Evolutionary conservation across 2,329 filamentous ascomycete species (phyloP), one percentile per base, ranked within the genome.

Genomic region (Chrysosphaeria jannelii): DNA sequence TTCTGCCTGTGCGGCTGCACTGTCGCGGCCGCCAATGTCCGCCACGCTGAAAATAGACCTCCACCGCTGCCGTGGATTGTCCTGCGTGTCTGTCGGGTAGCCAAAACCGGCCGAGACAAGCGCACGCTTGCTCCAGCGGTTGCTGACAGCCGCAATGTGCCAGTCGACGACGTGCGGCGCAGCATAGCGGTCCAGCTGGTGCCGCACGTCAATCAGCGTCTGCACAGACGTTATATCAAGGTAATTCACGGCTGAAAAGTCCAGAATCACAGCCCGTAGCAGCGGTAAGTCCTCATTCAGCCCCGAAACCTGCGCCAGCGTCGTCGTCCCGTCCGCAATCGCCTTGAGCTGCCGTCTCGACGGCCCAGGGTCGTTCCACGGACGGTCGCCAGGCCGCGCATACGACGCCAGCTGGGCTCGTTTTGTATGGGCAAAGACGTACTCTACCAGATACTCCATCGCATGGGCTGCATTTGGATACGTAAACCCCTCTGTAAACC

Each of bases 11-110:
- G 61, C 61, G 1, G 69, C 68, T 0, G 71, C 71, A 4, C 67
- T 74, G 25, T 63, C 46, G 4, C 51, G 48, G 11, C 76, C 69
- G 30, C 75, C 41, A 31, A 88, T 64, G 38, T 90, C 76, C 3
- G 81, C 75, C 12, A 93, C 76, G 37, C 64, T 78, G 51, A 90
- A 93, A 32, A 93, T 78, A n/a, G 78, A 74, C 40, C 75, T 79
- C 81, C 79, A 93, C 28, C 72, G 59, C 30, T 60, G 53, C 34
- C 59, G 57, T 5, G 51, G 42, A 2, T 47, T 52, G 28, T 49
- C 53, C 26, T 43, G 47, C 5, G 40, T 41, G 9, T 49, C 50
- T 1, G 63, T 61, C 3, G 76, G 78, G 25, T 43, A 50, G 0
- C 59, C 59, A 28, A 65, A 65, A 1, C 59, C 59, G 1, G 52